Conservation (phyloP, 352 stramenopile species). For the Phytophthora europaea region DNA sequence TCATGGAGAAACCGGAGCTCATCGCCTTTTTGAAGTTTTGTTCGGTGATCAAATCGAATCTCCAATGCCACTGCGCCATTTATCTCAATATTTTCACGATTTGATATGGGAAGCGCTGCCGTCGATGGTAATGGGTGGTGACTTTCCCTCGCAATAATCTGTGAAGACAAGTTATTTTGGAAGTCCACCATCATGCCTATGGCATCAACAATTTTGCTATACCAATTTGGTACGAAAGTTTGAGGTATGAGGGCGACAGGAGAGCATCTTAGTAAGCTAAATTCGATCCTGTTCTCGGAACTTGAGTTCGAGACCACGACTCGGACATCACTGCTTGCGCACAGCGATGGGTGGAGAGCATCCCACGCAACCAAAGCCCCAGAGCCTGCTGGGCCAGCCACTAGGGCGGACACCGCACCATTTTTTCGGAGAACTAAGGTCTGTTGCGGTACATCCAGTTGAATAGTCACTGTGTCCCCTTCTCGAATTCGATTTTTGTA, state of each 20-base stretch:
- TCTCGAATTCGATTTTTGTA: slow-evolving; percentile 38
- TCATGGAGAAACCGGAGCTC: slow-evolving; percentile 35
- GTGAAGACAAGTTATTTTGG: slow-evolving; percentile 40
- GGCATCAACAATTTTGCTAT: slow-evolving; percentile 66
- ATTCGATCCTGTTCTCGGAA: slow-evolving; percentile 32
- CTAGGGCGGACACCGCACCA: slow-evolving; percentile 26
- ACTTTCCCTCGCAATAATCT: slow-evolving; percentile 63
- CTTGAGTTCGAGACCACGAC: slow-evolving; percentile 38
- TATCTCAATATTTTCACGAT: slow-evolving; percentile 44
- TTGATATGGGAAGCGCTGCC: background rate
- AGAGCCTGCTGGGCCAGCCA: slow-evolving; percentile 26
- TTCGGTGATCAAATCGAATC: slow-evolving; percentile 73
- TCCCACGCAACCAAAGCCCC: slow-evolving; percentile 40
- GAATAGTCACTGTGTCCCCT: slow-evolving; percentile 53
- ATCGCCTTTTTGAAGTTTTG: slow-evolving; percentile 49
- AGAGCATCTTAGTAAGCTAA: slow-evolving; percentile 37
- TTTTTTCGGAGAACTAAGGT: slow-evolving; percentile 58
- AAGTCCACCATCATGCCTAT: slow-evolving; percentile 72
- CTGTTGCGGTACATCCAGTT: slow-evolving; percentile 47
- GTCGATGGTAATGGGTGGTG: slow-evolving; percentile 42
- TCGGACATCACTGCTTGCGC: slow-evolving; percentile 24
- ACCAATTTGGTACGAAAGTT: slow-evolving; percentile 59
- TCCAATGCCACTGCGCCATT: slow-evolving; percentile 70
- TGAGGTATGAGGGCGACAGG: slow-evolving; percentile 46
- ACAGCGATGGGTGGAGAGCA: slow-evolving; percentile 10